A percentile compares a stretch with the other conserved stretches of the same genome.
Evolutionary conservation across 345 rosid species (phyloP).

Genomic region (Nephelium lappaceum): DNA sequence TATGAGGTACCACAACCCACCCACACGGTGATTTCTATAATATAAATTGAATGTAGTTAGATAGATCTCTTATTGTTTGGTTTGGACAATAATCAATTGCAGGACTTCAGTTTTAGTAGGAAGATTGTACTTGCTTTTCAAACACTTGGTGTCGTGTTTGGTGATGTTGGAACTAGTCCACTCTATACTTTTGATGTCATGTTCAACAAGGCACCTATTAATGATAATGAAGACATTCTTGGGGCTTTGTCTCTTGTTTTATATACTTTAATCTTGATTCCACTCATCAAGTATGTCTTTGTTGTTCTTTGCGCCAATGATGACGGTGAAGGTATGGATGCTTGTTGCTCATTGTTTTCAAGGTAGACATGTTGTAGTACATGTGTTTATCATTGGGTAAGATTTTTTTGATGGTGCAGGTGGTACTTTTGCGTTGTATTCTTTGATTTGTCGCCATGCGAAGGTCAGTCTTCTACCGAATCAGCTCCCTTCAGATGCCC

Average conservation of each 20-base stretch:
- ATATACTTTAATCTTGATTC: conserved; percentile 86
- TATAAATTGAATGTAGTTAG: no score
- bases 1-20: conserved; percentile 53
- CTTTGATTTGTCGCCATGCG: conserved; percentile 94
- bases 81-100: conserved; percentile 23
- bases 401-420: conserved; percentile 42
- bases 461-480: conserved; percentile 96
- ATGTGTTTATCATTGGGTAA: background rate
- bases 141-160: conserved; percentile 95
- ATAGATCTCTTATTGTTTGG: background rate
- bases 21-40: no score
- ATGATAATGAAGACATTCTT: conserved; percentile 78
- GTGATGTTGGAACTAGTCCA: conserved; percentile 99
- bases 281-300: conserved; percentile 88
- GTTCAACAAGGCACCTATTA: conserved; percentile 86
- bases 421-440: conserved; percentile 97
- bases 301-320: conserved; percentile 99
- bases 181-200: conserved; percentile 92
- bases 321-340: conserved; percentile 87
- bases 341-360: background rate
- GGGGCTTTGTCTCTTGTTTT: conserved; percentile 94
- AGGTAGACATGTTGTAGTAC: no score
- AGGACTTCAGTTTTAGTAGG: conserved; percentile 83
- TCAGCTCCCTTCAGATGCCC: conserved; percentile 95
- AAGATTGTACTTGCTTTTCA: conserved; percentile 82